Evolutionary conservation across 2,329 filamentous ascomycete genomes (phyloP).

Genomic region (Neurospora sp.): DNA sequence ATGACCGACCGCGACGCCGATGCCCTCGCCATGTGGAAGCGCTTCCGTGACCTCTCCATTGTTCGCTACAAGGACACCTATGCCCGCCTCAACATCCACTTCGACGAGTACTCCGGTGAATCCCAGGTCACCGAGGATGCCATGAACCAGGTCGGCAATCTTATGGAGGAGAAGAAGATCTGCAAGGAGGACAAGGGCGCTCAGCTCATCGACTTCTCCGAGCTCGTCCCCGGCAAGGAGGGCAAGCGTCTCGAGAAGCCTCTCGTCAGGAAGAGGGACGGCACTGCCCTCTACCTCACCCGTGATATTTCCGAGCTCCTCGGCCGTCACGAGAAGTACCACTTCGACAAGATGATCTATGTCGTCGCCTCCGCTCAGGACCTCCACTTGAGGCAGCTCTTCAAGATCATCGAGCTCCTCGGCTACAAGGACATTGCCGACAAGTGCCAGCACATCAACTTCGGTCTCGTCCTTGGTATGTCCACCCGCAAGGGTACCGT

Average conservation of each 20-base stretch:
- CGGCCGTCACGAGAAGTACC: slow-evolving; percentile 50
- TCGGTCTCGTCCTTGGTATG: slow-evolving; percentile 63
- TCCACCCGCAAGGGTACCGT: slow-evolving; percentile 63
- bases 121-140: slow-evolving; percentile 58
- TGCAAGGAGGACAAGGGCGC: slow-evolving; percentile 63
- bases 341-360: slow-evolving; percentile 73
- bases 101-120: slow-evolving; percentile 66
- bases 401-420: slow-evolving; percentile 67
- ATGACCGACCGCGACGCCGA: slow-evolving; percentile 58
- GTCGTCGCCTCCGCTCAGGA: slow-evolving; percentile 65
- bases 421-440: slow-evolving; percentile 56
- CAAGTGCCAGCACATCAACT: slow-evolving; percentile 66
- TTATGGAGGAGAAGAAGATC: slow-evolving; percentile 54
- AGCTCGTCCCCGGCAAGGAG: slow-evolving; percentile 54
- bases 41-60: slow-evolving; percentile 59
- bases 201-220: slow-evolving; percentile 60
- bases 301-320: slow-evolving; percentile 68
- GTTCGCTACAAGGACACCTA: slow-evolving; percentile 58
- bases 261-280: slow-evolving; percentile 62
- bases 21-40: slow-evolving; percentile 52
- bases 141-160: slow-evolving; percentile 53
- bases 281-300: slow-evolving; percentile 68
- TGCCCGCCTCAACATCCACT: slow-evolving; percentile 58
- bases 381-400: slow-evolving; percentile 62
- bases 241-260: slow-evolving; percentile 62